Percentiles rank a stretch among this genome's conserved stretches.
These are phyloP conservation scores for Prillingera fragicola DNA, from an alignment of 1,284 basidiomycete species.

Conservation along the genomic window DNA sequence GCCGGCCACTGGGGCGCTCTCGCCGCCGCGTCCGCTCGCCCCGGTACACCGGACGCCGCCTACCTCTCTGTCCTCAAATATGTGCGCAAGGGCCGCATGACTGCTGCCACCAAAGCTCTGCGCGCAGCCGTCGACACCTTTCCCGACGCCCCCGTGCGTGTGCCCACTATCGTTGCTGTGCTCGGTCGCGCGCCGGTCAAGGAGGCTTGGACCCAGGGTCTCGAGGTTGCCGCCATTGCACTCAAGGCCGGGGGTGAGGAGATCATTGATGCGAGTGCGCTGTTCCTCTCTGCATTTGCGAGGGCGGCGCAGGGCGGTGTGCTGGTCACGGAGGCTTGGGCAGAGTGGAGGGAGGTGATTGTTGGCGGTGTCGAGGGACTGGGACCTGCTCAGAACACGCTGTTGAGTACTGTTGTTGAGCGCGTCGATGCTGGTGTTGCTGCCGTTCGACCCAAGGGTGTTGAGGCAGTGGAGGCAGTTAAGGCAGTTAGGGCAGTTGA, in stretches of 20 bases:
- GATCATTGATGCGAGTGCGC: too few species aligned
- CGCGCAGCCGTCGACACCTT: neutral
- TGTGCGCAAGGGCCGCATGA: neutral
- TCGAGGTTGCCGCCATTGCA: neutral
- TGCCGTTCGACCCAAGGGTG: too few species aligned
- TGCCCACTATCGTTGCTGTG: slow-evolving; percentile 1
- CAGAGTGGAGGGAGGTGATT: too few species aligned
- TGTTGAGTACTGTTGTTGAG: too few species aligned
- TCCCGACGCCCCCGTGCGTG: slow-evolving; percentile 1
- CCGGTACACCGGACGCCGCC: neutral
- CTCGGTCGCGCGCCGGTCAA: slow-evolving; percentile 1
- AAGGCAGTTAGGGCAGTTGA: too few species aligned
- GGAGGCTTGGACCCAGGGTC: slow-evolving; percentile 1
- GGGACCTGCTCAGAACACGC: too few species aligned
- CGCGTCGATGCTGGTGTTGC: too few species aligned
- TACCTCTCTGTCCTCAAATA: neutral
- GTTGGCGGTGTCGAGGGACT: too few species aligned
- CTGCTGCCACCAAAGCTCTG: neutral
- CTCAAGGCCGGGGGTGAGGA: neutral
- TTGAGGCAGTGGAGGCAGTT: too few species aligned
- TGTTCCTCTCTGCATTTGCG: too few species aligned
- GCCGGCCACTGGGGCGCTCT: slow-evolving; percentile 13
- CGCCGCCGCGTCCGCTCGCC: neutral
- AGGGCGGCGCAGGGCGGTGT: too few species aligned
- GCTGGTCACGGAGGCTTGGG: too few species aligned